phyloP scores from a whole-genome alignment of 495 filamentous ascomycete genomes.

The Aspergillus affinis region DNA sequence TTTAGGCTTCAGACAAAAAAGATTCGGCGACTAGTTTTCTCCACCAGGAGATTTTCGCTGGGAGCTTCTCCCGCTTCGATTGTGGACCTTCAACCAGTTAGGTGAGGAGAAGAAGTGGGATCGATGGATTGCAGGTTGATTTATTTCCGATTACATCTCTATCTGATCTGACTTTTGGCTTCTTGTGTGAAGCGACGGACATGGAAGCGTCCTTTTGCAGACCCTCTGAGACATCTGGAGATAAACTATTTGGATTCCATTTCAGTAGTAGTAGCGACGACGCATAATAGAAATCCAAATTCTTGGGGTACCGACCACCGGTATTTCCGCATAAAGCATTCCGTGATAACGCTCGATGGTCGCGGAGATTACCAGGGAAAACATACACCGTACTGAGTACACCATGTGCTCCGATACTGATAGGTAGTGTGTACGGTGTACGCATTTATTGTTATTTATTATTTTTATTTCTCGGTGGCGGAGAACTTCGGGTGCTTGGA shows the following conservation, averaged over 20 bases:
- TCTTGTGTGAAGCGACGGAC: not conserved
- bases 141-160: slow-evolving; percentile 19
- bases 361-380: slow-evolving; percentile 10
- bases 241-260: not conserved
- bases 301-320: not conserved
- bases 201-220: not conserved
- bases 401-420: too few species aligned
- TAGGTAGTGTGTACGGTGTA: too few species aligned
- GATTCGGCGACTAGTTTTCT: slow-evolving; percentile 14
- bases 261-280: not conserved
- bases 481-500: slow-evolving; percentile 11
- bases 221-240: not conserved
- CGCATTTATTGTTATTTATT: not conserved
- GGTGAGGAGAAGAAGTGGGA: slow-evolving; percentile 35
- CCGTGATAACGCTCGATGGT: slow-evolving; percentile 1
- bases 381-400: too few species aligned
- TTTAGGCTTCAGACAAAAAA: slow-evolving; percentile 6
- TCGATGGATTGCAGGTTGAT: slow-evolving; percentile 25
- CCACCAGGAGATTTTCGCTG: slow-evolving; percentile 31
- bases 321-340: slow-evolving; percentile 10
- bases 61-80: slow-evolving; percentile 52
- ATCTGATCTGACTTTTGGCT: slow-evolving; percentile 22
- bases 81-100: slow-evolving; percentile 43
- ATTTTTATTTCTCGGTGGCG: slow-evolving; percentile 11
- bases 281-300: too few species aligned